Conservation (phyloP, 2,329 filamentous ascomycete species). For the Simplicillium aogashimaense region DNA sequence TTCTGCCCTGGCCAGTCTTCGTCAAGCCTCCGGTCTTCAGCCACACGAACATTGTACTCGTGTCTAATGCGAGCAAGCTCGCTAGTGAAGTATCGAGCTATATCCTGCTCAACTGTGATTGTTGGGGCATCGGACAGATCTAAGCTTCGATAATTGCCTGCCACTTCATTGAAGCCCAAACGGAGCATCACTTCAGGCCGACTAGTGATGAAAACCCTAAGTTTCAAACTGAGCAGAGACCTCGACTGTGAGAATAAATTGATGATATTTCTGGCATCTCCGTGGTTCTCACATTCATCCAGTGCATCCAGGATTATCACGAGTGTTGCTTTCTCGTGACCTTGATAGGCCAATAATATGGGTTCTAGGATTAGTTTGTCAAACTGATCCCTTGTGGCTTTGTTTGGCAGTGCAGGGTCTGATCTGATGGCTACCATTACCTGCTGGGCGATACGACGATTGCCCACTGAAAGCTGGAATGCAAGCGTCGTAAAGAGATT, state of each 20-base stretch:
- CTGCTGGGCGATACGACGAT: conserved; percentile 10
- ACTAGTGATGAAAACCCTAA: conserved; percentile 28
- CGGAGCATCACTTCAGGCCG: conserved; percentile 24
- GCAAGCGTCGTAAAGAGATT: conserved; percentile 28
- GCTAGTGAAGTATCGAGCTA: conserved; percentile 18
- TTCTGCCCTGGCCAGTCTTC: conserved; percentile 4
- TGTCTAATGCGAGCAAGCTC: conserved; percentile 17
- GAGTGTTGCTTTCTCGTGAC: not conserved
- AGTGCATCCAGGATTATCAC: conserved; percentile 4
- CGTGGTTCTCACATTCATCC: conserved; percentile 2
- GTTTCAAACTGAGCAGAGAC: conserved; percentile 3
- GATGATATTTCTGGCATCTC: not conserved
- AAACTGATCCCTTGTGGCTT: conserved; percentile 1
- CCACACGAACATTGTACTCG: conserved; percentile 9
- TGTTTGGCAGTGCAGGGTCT: not conserved
- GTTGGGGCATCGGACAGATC: conserved; percentile 21
- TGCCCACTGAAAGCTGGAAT: conserved; percentile 15
- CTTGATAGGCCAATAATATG: too few relatives aligned
- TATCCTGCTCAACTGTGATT: conserved; percentile 20
- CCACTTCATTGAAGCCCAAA: conserved; percentile 19
- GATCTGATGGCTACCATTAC: not conserved
- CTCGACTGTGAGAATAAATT: conserved; percentile 1
- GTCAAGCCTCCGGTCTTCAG: conserved; percentile 1
- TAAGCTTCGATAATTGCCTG: conserved; percentile 14
- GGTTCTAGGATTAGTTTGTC: not conserved